Conservation (phyloP, 2,329 filamentous ascomycete species). For the Capronia epimyces region DNA sequence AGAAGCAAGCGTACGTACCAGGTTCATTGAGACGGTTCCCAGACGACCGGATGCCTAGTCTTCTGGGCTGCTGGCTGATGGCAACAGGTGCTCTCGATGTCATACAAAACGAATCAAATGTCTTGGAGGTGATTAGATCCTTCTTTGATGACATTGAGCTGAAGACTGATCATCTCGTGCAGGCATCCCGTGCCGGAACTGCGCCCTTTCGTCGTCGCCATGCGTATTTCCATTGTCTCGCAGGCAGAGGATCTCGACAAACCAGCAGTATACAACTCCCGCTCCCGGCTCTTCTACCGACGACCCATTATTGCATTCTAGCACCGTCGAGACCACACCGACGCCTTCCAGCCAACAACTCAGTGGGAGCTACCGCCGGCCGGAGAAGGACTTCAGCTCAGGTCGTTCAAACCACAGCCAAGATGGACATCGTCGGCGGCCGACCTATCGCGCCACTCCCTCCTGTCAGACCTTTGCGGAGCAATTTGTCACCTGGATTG, state of each 20-base stretch:
- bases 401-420: slow-evolving; percentile 13
- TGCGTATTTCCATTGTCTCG: slow-evolving; percentile 13
- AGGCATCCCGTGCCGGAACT: slow-evolving; percentile 16
- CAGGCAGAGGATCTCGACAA: slow-evolving; percentile 3
- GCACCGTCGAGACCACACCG: not conserved
- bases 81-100: slow-evolving; percentile 12
- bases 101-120: slow-evolving; percentile 20
- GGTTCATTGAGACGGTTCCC: not conserved
- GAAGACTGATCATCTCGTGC: not conserved
- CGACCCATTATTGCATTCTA: not conserved
- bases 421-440: slow-evolving; percentile 2
- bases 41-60: too few species aligned
- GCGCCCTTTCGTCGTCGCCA: slow-evolving; percentile 11
- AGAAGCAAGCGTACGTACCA: slow-evolving; percentile 14
- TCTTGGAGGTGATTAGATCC: slow-evolving; percentile 8
- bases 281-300: not conserved
- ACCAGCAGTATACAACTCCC: slow-evolving; percentile 5
- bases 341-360: not conserved
- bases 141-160: not conserved
- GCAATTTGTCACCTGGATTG: slow-evolving; percentile 13
- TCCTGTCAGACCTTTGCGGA: slow-evolving; percentile 14
- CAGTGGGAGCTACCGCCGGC: slow-evolving; percentile 10
- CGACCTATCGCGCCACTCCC: slow-evolving; percentile 14
- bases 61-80: not conserved
- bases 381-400: slow-evolving; percentile 25